Percentiles rank a stretch among this genome's conserved stretches.
phyloP scores from a whole-genome alignment of 1,284 basidiomycete species.

The Ceratobasidium theobromae region DNA sequence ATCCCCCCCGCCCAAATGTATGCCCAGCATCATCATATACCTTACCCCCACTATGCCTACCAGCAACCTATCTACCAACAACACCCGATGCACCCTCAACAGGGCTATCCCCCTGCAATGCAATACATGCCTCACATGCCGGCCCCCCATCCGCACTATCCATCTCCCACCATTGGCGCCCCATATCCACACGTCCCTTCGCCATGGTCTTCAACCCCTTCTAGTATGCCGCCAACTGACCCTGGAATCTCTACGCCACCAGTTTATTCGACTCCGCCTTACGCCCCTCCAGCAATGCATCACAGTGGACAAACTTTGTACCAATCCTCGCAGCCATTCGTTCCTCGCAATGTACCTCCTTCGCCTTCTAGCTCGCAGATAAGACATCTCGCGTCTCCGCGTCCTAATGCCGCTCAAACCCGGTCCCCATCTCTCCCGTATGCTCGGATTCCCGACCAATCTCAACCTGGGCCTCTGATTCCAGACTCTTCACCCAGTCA shows the following conservation, averaged over 20 bases:
- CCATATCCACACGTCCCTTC: slow-evolving; percentile 8
- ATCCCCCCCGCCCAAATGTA: slow-evolving; percentile 20
- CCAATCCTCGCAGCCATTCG: slow-evolving; percentile 6
- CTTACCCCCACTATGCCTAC: slow-evolving; percentile 22
- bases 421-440: slow-evolving; percentile 11
- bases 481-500: slow-evolving; percentile 1
- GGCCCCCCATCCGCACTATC: slow-evolving; percentile 18
- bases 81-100: slow-evolving; percentile 14
- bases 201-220: slow-evolving; percentile 8
- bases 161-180: neutral
- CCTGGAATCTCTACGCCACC: slow-evolving; percentile 26
- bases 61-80: slow-evolving; percentile 14
- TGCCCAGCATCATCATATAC: neutral
- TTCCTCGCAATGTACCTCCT: slow-evolving; percentile 16
- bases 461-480: neutral
- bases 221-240: slow-evolving; percentile 7
- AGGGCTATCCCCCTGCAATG: slow-evolving; percentile 17
- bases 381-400: slow-evolving; percentile 1
- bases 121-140: slow-evolving; percentile 15
- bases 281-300: neutral
- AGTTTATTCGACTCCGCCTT: slow-evolving; percentile 15
- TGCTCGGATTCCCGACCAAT: slow-evolving; percentile 1
- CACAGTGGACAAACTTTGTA: slow-evolving; percentile 13
- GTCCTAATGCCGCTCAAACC: neutral
- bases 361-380: slow-evolving; percentile 9